phyloP scores from a whole-genome alignment of 2,329 filamentous ascomycete species.

The Lasiodiplodia hormozganensis region DNA sequence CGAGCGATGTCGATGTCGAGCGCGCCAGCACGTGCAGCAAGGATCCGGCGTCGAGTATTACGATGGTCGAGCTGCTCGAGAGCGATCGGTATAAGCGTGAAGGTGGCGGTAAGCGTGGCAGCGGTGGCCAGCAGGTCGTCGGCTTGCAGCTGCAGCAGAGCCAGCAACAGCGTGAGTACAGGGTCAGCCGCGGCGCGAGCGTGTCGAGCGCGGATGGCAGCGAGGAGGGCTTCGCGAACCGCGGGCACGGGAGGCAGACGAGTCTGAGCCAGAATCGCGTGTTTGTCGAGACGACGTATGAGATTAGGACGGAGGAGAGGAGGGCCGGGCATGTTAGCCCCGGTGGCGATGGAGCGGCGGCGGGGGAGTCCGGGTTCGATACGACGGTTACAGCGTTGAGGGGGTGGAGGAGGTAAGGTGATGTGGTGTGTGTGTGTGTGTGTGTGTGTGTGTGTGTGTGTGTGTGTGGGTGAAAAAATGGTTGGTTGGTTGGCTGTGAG shows the following conservation, averaged over 20 bases:
- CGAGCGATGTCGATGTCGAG: background rate
- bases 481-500: no score
- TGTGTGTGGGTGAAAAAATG: background rate
- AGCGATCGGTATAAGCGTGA: background rate
- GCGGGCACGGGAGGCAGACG: background rate
- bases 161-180: no score
- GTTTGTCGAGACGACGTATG: conserved; percentile 19
- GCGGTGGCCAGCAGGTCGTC: background rate
- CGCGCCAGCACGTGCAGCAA: conserved; percentile 1
- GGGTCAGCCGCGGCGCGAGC: background rate
- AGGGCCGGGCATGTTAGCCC: background rate
- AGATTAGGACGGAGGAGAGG: conserved; percentile 1
- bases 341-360: background rate
- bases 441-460: background rate
- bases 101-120: background rate
- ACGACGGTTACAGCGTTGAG: background rate
- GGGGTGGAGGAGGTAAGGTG: background rate
- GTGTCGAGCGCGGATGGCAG: background rate
- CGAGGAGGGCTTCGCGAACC: background rate
- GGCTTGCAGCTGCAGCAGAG: background rate
- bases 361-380: background rate
- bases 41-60: background rate
- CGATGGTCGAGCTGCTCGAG: background rate
- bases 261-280: background rate
- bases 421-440: background rate